Base-by-base conservation (phyloP, 2,329 filamentous ascomycete species). In the Penicillium janthinellum region DNA sequence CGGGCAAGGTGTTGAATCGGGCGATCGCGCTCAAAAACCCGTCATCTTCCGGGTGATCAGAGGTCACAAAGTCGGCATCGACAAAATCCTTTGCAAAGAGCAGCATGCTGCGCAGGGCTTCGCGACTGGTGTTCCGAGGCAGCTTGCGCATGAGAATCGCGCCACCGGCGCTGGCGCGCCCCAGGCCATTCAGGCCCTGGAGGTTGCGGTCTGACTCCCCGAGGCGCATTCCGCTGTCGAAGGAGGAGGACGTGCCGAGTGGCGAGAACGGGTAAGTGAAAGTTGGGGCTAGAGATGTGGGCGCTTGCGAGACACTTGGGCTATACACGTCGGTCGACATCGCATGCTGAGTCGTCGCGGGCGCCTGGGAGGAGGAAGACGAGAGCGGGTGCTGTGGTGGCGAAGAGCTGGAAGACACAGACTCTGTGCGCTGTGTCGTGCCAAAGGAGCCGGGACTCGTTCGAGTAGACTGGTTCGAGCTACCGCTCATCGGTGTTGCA, bases 31-130 rank as follows among this genome's bases (percentile, higher is more conserved):
- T 84, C 25, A 81, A 72, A 64, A 83, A 87, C 31, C 82, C 82
- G 51, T 78, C 76, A 65, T 88, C 85, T 53, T 87, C 84, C 15
- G 81, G 77, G 61, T 79, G 78, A n/a, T 83, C 82, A 52, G 79
- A 78, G 5, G 79, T 75, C 15, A 88, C 77, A 61, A 88, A 82
- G 55, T 86, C 83, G 57, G 82, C 82, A 63, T 86, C 83, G 51
- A 86, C 75, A 51, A 88, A 79, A 63, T 88, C 85, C 66, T 86
- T 85, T 20, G 86, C 84, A 66, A 89, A 88, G n/a, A 88, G 78
- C 5, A 89, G 77, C 79, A 89, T 86, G 71, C 83, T 86, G 64
- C 83, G 81, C 57, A 89, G 79, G 17, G 83, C 79, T 63, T 88
- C 86, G 53, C 79, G 75, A 67, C 81, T 84, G 45, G 82, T 87